phyloP scores from a whole-genome alignment of 371 early-diverging fungal species.

The Chytridium lagenaria region DNA sequence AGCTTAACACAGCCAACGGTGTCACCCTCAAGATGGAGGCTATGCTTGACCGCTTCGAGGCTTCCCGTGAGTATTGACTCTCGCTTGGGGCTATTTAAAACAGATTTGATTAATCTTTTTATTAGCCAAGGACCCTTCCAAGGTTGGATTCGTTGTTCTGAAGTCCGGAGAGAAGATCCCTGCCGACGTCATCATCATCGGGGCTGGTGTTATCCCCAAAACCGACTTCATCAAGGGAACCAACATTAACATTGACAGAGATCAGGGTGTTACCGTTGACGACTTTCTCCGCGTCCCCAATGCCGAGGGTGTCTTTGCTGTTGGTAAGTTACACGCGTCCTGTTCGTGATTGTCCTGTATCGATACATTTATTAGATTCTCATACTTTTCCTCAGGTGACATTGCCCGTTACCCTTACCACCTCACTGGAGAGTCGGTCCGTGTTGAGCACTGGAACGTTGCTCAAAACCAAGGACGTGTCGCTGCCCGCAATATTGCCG shows the following conservation, averaged over 20 bases:
- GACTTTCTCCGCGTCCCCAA: constrained; percentile 50
- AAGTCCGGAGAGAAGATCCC: constrained; percentile 47
- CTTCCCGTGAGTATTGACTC: constrained; percentile 37
- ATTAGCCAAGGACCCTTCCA: constrained; percentile 20
- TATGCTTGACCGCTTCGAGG: constrained; percentile 43
- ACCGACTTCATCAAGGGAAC: constrained; percentile 53
- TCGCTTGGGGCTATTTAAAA: background rate
- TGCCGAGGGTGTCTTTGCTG: constrained; percentile 54
- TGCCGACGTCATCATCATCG: constrained; percentile 61
- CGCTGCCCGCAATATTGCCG: constrained; percentile 44
- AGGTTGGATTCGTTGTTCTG: constrained; percentile 51
- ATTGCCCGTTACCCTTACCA: constrained; percentile 62
- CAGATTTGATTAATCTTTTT: background rate
- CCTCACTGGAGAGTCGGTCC: constrained; percentile 53
- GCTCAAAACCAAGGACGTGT: constrained; percentile 62
- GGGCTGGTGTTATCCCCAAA: constrained; percentile 58
- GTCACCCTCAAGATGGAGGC: constrained; percentile 52
- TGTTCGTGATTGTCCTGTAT: too few relatives aligned
- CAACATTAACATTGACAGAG: constrained; percentile 51
- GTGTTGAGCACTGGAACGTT: constrained; percentile 66
- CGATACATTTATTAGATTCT: constrained; percentile 5
- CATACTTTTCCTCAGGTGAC: constrained; percentile 50
- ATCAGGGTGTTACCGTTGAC: constrained; percentile 56
- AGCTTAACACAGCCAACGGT: constrained; percentile 50
- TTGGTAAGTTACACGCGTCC: too few relatives aligned